Evolutionary conservation across 495 filamentous ascomycete genomes (phyloP), one percentile per base, ranked within the genome.

Genomic region (Tuber melanosporum): DNA sequence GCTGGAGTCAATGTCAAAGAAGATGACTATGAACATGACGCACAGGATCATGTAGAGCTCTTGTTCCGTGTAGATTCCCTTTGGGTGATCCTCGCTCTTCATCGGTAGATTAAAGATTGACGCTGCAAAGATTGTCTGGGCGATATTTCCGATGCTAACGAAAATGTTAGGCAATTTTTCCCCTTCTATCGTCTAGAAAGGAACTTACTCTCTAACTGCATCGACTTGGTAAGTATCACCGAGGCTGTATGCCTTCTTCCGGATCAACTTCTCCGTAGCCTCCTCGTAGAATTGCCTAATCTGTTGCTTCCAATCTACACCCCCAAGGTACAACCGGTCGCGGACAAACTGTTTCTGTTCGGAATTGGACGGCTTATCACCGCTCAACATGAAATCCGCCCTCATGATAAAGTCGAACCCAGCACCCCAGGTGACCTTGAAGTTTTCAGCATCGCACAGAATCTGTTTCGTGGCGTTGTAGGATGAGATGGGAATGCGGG

Each of bases 11-110:
- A 84, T 74, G 36, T 87, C 85, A 49, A 83, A 85, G 81, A 88
- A 90, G 70, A 89, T 84, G 43, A 81, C 82, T 22, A 84, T 85
- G 81, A 90, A 94, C 74, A 94, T 87, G 43, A 90, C 86, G 0
- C 91, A 87, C 10, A 96, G 85, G n/a, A 91, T 89, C 84, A 89
- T 90, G 84, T 93, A 94, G 76, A 95, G 85, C 84, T 95, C 92
- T 52, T 94, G 89, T 79, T 92, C 91, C 12, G 89, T 92, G 85
- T 93, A 94, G 47, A 93, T 85, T 8, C 91, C 92, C 76, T 88
- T 88, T 17, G 90, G 87, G 81, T 91, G 89, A 43, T 90, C 88
- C 76, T 89, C 88, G 49, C 89, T 91, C 85, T 92, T 92, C 76
- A 97, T 85, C 0, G 93, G 91, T 2, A 97, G 86, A 39, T 89